These are phyloP conservation scores for Corynespora cassiicola DNA, from an alignment of 2,329 filamentous ascomycete species.

Conservation along the genomic window DNA sequence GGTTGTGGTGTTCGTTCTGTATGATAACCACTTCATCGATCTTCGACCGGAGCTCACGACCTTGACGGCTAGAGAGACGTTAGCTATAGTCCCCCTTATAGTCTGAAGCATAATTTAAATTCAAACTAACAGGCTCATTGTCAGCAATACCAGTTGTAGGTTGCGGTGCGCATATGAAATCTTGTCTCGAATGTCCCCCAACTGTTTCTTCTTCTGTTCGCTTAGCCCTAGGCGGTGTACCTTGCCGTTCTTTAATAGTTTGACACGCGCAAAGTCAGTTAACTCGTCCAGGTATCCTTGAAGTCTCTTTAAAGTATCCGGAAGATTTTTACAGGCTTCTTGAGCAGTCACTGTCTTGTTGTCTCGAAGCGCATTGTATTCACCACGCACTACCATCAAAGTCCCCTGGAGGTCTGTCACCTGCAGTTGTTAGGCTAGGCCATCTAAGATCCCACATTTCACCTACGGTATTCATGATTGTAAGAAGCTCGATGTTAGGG, in stretches of 20 bases:
- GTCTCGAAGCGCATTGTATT: not conserved
- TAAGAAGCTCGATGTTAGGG: conserved; percentile 3
- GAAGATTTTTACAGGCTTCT: not conserved
- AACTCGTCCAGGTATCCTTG: conserved; percentile 1
- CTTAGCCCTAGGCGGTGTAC: not conserved
- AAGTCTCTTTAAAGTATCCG: not conserved
- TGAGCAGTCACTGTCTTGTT: not conserved
- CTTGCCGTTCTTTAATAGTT: conserved; percentile 1
- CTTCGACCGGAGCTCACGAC: not conserved
- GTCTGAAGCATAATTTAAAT: not conserved
- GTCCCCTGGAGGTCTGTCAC: conserved; percentile 8
- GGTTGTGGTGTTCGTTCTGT: conserved; percentile 1
- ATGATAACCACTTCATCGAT: conserved; percentile 3
- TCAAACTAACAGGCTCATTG: conserved; percentile 2
- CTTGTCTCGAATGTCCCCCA: not conserved
- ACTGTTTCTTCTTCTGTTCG: conserved; percentile 2
- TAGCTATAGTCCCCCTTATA: too few relatives aligned
- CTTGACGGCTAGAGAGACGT: conserved; percentile 8
- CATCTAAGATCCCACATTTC: not conserved
- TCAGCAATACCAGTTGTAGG: conserved; percentile 4
- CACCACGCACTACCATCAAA: conserved; percentile 2
- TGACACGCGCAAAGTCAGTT: conserved; percentile 1
- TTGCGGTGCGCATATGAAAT: conserved; percentile 3
- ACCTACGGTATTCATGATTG: conserved; percentile 2
- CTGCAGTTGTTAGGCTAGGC: not conserved